A percentile compares a stretch with the other conserved stretches of the same genome.
These are phyloP conservation scores for Trichoderma sp. DNA, from an alignment of 2,329 filamentous ascomycete genomes.

Conservation along the genomic window DNA sequence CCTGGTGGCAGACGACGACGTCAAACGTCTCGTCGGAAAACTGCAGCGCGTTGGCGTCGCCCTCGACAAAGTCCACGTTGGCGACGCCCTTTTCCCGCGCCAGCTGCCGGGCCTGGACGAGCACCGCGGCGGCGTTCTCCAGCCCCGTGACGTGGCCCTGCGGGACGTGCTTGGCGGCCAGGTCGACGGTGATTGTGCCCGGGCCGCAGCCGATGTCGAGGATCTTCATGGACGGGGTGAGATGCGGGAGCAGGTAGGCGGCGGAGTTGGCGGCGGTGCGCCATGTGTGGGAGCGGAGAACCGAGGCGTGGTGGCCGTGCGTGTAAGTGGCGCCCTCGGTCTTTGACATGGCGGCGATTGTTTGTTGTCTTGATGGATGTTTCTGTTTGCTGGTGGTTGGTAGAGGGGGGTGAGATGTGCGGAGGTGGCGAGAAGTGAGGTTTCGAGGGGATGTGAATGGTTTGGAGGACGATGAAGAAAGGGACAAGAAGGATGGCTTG, in stretches of 20 bases:
- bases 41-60: slow-evolving; percentile 38
- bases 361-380: neutral
- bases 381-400: no score
- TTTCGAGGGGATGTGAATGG: no score
- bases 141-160: slow-evolving; percentile 45
- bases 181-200: slow-evolving; percentile 50
- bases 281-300: slow-evolving; percentile 43
- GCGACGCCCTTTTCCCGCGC: slow-evolving; percentile 38
- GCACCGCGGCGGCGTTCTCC: slow-evolving; percentile 41
- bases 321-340: slow-evolving; percentile 38
- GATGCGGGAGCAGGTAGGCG: slow-evolving; percentile 45
- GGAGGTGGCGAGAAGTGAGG: neutral
- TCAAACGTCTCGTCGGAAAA: slow-evolving; percentile 46
- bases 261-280: slow-evolving; percentile 50
- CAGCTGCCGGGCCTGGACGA: slow-evolving; percentile 39
- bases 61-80: slow-evolving; percentile 41
- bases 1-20: slow-evolving; percentile 45
- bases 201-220: slow-evolving; percentile 54
- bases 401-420: no score
- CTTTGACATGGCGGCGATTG: slow-evolving; percentile 11
- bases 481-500: neutral
- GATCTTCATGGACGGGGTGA: slow-evolving; percentile 44
- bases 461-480: neutral
- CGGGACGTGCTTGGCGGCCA: slow-evolving; percentile 40
- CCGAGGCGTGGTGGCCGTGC: slow-evolving; percentile 45